A percentile compares a stretch with the other conserved stretches of the same genome.
phyloP scores from a whole-genome alignment of 73 alveolate species.

The Uronychia binucleata region DNA sequence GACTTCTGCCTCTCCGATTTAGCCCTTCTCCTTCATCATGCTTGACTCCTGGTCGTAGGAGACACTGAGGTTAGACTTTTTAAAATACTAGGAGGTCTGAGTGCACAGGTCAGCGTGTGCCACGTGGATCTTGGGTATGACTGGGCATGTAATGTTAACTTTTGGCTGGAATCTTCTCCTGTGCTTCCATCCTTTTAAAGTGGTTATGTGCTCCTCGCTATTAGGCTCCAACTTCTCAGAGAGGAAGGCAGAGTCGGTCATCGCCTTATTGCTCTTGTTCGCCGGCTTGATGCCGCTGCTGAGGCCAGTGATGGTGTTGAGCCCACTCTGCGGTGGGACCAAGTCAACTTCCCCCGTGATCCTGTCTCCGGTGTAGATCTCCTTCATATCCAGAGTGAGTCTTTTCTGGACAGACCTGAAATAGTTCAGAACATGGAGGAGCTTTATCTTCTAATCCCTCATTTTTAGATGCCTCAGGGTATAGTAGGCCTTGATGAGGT shows the following conservation, averaged over 20 bases:
- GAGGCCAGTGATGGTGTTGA: conserved; percentile 4
- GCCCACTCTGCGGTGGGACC: conserved; percentile 22
- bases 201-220: conserved; percentile 12
- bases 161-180: conserved; percentile 18
- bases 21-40: conserved; percentile 6
- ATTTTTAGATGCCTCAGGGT: conserved; percentile 16
- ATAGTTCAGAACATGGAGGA: conserved; percentile 38
- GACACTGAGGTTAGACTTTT: neutral
- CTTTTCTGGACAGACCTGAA: conserved; percentile 43
- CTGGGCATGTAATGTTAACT: conserved; percentile 32
- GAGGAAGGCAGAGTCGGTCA: neutral
- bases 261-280: neutral
- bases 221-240: neutral
- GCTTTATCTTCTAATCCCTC: conserved; percentile 31
- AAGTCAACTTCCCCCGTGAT: conserved; percentile 26
- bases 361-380: conserved; percentile 20
- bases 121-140: conserved; percentile 34
- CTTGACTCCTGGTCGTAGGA: conserved; percentile 13
- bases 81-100: neutral
- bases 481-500: conserved; percentile 42
- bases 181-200: conserved; percentile 28
- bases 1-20: no score
- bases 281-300: neutral
- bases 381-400: conserved; percentile 23
- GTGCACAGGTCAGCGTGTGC: neutral